These are phyloP conservation scores for Yarrowia bubula DNA, from an alignment of 805 yeast genomes.

Conservation along the genomic window DNA sequence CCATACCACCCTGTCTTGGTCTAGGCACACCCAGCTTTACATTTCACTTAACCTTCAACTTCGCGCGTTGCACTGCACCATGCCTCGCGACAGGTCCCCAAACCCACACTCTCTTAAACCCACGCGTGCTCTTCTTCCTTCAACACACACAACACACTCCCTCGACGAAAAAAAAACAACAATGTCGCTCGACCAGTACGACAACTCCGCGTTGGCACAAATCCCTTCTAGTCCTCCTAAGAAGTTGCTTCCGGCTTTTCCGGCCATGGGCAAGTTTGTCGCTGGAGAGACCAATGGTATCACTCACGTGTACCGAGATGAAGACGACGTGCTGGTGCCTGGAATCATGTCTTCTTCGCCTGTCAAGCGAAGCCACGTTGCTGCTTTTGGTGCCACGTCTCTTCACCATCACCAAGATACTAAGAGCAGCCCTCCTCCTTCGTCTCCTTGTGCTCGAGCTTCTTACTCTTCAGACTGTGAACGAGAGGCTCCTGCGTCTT, in stretches of 20 bases:
- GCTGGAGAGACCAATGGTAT: conserved; percentile 12
- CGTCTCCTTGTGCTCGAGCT: conserved; percentile 14
- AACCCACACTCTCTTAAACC: conserved; percentile 12
- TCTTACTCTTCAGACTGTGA: neutral
- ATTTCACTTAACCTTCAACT: neutral
- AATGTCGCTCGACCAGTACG: neutral
- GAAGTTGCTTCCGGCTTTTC: conserved; percentile 21
- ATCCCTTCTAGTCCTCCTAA: conserved; percentile 18
- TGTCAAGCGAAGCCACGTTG: neutral
- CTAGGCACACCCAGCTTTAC: neutral
- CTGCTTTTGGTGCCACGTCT: neutral
- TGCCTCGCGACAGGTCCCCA: neutral
- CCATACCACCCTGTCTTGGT: neutral
- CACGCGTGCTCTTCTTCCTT: neutral
- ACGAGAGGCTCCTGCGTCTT: neutral
- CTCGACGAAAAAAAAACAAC: neutral
- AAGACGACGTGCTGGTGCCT: conserved; percentile 16
- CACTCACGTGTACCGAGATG: conserved; percentile 17
- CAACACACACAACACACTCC: neutral
- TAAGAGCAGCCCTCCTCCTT: neutral
- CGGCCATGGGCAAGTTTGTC: conserved; percentile 26
- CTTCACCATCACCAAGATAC: no score
- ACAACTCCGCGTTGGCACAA: neutral
- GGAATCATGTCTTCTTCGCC: conserved; percentile 21
- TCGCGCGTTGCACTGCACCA: neutral